Evolutionary conservation across 352 stramenopile genomes (phyloP).

Genomic region (Phytophthora sp.): DNA sequence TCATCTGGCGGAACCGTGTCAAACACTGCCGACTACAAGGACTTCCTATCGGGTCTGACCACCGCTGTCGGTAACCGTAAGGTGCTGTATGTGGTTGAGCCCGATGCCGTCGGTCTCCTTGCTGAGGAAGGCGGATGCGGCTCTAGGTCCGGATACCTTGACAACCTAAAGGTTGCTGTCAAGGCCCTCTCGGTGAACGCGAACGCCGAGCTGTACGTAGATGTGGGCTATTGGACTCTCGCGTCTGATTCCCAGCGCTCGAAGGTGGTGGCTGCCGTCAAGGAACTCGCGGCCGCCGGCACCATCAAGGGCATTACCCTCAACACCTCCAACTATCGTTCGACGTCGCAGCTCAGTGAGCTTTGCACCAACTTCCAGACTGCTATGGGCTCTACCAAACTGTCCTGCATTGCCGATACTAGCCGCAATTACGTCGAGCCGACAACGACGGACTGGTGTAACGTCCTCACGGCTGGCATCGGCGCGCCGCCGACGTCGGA

Average conservation of each 20-base stretch:
- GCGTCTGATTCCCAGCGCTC: slow-evolving; percentile 26
- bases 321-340: slow-evolving; percentile 78
- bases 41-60: slow-evolving; percentile 52
- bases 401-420: slow-evolving; percentile 52
- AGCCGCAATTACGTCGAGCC: slow-evolving; percentile 43
- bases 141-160: slow-evolving; percentile 42
- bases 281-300: slow-evolving; percentile 40
- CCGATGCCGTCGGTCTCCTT: slow-evolving; percentile 62
- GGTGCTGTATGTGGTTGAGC: slow-evolving; percentile 76
- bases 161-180: slow-evolving; percentile 55
- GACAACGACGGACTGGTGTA: slow-evolving; percentile 59
- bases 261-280: slow-evolving; percentile 36
- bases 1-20: slow-evolving; percentile 48
- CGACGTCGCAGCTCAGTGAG: slow-evolving; percentile 38
- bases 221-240: slow-evolving; percentile 68
- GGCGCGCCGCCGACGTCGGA: slow-evolving; percentile 51
- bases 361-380: slow-evolving; percentile 51
- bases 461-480: slow-evolving; percentile 49
- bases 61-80: slow-evolving; percentile 52
- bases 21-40: slow-evolving; percentile 50
- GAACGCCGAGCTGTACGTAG: slow-evolving; percentile 69
- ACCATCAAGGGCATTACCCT: slow-evolving; percentile 59
- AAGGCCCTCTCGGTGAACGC: slow-evolving; percentile 48
- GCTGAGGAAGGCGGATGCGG: slow-evolving; percentile 54
- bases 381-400: slow-evolving; percentile 32